Conservation (phyloP, 1,284 basidiomycete species). For the Melampsora americana region DNA sequence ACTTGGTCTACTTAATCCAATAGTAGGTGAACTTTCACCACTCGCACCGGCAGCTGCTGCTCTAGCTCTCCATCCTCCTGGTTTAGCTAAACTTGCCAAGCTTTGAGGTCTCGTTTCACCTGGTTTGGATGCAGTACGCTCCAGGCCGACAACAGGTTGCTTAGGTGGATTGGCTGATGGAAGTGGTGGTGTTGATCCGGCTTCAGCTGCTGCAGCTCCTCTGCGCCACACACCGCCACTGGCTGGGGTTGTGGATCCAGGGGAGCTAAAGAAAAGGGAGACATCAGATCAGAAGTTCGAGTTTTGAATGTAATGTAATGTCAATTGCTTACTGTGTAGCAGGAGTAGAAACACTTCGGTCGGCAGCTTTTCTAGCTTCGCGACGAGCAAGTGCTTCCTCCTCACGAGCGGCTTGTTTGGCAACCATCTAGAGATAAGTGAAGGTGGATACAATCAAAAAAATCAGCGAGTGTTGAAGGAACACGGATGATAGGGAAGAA, state of each 20-base stretch:
- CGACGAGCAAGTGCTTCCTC: slow-evolving; percentile 33
- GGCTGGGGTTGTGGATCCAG: neutral
- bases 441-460: neutral
- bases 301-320: neutral
- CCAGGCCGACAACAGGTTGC: neutral
- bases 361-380: slow-evolving; percentile 23
- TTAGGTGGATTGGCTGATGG: neutral
- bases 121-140: neutral
- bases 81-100: slow-evolving; percentile 13
- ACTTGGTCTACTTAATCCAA: slow-evolving; percentile 38
- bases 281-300: neutral
- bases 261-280: neutral
- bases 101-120: neutral
- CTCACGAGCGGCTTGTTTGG: slow-evolving; percentile 26
- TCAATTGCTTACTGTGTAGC: slow-evolving; percentile 12
- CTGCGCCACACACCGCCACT: neutral
- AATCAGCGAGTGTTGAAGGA: neutral
- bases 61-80: slow-evolving; percentile 40
- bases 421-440: slow-evolving; percentile 13
- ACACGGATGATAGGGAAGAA: slow-evolving; percentile 27
- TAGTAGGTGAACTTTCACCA: slow-evolving; percentile 33
- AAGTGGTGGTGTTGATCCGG: neutral
- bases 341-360: neutral
- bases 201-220: neutral
- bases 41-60: slow-evolving; percentile 3